Conservation (phyloP, 345 rosid species). For the Populus deltoides region DNA sequence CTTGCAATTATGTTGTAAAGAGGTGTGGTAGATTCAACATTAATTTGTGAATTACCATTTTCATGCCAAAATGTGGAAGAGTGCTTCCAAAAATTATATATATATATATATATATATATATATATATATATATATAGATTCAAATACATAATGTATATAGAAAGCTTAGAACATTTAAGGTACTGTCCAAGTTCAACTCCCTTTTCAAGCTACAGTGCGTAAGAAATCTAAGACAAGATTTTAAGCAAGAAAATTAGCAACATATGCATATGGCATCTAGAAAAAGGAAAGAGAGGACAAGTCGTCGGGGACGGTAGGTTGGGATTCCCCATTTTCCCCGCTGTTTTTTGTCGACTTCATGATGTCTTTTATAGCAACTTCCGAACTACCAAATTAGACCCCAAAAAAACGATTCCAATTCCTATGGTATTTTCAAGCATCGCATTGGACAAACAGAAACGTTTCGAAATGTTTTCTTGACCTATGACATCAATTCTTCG, state of each 20-base stretch:
- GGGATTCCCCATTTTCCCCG: conserved; percentile 29
- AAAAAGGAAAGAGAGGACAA: conserved; percentile 23
- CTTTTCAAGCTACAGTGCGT: background rate
- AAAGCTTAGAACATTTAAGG: background rate
- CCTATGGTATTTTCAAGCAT: conserved; percentile 5
- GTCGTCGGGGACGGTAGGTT: conserved; percentile 32
- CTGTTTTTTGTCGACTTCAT: conserved; percentile 37
- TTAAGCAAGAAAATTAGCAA: background rate
- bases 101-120: no score
- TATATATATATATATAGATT: no score
- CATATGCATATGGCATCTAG: background rate
- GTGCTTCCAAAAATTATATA: no score
- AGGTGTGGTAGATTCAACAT: no score
- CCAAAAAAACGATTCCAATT: background rate
- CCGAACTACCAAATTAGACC: conserved; percentile 30
- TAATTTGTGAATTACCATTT: no score
- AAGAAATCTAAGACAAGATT: background rate
- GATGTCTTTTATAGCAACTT: conserved; percentile 31
- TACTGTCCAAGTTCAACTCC: background rate
- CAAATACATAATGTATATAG: background rate
- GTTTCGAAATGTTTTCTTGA: conserved; percentile 17
- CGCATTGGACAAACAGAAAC: background rate
- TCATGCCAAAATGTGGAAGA: no score
- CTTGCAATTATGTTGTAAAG: no score
- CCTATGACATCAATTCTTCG: background rate